A percentile compares a stretch with the other conserved stretches of the same genome.
Evolutionary conservation across 2,329 filamentous ascomycete genomes (phyloP).

Genomic region (Epichloe brachyelytri): DNA sequence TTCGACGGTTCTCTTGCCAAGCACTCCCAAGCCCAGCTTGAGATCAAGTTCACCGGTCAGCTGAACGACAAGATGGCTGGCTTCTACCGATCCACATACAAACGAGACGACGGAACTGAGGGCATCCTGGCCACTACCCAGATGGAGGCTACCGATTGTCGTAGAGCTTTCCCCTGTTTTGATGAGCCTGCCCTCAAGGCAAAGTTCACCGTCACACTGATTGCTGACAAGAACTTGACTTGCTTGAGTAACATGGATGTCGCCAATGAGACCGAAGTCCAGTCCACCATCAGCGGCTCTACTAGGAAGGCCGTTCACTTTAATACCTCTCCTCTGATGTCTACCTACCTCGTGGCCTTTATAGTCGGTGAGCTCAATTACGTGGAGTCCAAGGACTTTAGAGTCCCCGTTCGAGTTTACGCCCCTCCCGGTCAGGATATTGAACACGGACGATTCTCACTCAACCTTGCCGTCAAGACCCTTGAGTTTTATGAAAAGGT

Average conservation of each 20-base stretch:
- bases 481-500: constrained; percentile 88
- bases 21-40: constrained; percentile 58
- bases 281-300: constrained; percentile 19
- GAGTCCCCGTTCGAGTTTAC: constrained; percentile 87
- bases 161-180: constrained; percentile 89
- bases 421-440: constrained; percentile 82
- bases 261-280: constrained; percentile 59
- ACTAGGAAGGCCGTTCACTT: constrained; percentile 73
- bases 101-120: constrained; percentile 62
- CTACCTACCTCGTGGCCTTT: constrained; percentile 88
- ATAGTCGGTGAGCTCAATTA: constrained; percentile 90
- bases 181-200: constrained; percentile 93
- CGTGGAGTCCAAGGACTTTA: constrained; percentile 83
- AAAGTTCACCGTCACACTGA: constrained; percentile 77
- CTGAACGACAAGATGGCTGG: constrained; percentile 95
- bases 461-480: constrained; percentile 79
- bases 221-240: constrained; percentile 81
- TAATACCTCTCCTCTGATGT: constrained; percentile 88
- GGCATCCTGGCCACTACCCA: constrained; percentile 82
- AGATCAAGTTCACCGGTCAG: constrained; percentile 53
- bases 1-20: constrained; percentile 62
- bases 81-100: constrained; percentile 93
- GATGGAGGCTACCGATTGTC: constrained; percentile 92
- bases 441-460: constrained; percentile 80
- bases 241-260: constrained; percentile 97